Conservation (phyloP, 495 filamentous ascomycete genomes). For the Aspergillus baeticus region DNA sequence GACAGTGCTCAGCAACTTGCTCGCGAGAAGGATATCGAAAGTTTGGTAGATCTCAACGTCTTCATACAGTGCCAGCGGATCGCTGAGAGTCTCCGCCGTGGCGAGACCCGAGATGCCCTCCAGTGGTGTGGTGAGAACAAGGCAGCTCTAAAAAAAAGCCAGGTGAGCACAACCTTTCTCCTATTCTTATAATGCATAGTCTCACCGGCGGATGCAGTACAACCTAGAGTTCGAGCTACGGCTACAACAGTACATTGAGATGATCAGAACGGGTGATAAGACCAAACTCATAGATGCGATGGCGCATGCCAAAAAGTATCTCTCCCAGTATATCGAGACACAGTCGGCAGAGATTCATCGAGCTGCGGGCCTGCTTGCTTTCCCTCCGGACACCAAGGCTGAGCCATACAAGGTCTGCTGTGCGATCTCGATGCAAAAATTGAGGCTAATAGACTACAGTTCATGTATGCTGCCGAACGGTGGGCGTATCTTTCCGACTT, state of each 20-base stretch:
- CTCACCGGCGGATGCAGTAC: slow-evolving; percentile 54
- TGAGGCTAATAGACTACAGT: slow-evolving; percentile 38
- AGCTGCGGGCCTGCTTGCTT: slow-evolving; percentile 79
- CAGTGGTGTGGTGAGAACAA: slow-evolving; percentile 93
- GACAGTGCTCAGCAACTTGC: slow-evolving; percentile 76
- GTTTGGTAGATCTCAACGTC: slow-evolving; percentile 84
- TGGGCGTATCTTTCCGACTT: slow-evolving; percentile 77
- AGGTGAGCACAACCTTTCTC: slow-evolving; percentile 50
- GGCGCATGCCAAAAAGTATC: slow-evolving; percentile 74
- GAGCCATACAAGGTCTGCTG: slow-evolving; percentile 63
- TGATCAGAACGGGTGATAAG: slow-evolving; percentile 64
- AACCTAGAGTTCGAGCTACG: slow-evolving; percentile 91
- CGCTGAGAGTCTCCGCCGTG: slow-evolving; percentile 63
- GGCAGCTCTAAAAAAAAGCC: slow-evolving; percentile 77
- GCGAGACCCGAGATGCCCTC: slow-evolving; percentile 75
- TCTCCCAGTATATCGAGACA: slow-evolving; percentile 63
- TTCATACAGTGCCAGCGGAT: slow-evolving; percentile 82
- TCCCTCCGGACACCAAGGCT: slow-evolving; percentile 56
- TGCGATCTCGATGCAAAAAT: not conserved
- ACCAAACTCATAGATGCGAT: slow-evolving; percentile 72
- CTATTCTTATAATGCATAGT: not conserved
- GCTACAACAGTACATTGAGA: slow-evolving; percentile 93
- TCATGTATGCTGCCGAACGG: slow-evolving; percentile 67
- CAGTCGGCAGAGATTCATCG: slow-evolving; percentile 67
- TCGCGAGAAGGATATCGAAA: slow-evolving; percentile 65